Conservation (phyloP, 345 rosid genomes). For the Eucalyptus cladocalyx region DNA sequence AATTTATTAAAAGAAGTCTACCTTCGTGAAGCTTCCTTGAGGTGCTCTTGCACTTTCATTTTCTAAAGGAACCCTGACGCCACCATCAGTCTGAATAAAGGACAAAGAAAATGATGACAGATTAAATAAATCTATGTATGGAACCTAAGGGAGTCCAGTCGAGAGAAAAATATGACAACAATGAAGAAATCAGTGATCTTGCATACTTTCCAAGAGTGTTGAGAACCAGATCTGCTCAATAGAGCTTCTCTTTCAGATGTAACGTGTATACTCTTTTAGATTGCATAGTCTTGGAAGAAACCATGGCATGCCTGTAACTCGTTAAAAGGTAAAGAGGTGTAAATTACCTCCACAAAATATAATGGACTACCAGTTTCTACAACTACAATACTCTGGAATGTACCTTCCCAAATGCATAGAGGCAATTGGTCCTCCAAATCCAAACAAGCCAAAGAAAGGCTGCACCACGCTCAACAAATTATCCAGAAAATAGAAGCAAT, state of each 20-base stretch:
- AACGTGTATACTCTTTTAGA: conserved; percentile 37
- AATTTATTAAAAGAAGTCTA: background rate
- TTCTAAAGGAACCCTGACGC: conserved; percentile 39
- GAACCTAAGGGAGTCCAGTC: background rate
- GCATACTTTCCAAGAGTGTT: background rate
- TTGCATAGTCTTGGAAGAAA: conserved; percentile 53
- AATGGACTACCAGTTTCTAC: background rate
- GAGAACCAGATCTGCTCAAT: conserved; percentile 5
- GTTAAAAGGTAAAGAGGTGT: background rate
- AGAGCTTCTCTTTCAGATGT: conserved; percentile 39
- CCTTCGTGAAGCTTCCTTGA: conserved; percentile 59
- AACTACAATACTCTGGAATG: background rate
- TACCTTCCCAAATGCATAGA: conserved; percentile 56
- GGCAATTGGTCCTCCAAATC: conserved; percentile 51
- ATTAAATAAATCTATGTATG: background rate
- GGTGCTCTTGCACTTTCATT: conserved; percentile 32
- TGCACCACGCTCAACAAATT: conserved; percentile 8
- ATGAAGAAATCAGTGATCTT: background rate
- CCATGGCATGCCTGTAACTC: conserved; percentile 29
- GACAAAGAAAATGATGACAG: background rate
- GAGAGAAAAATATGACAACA: background rate
- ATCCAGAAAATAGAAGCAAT: background rate
- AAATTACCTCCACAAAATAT: background rate
- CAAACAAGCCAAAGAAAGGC: conserved; percentile 57
- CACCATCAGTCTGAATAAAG: conserved; percentile 35